Percentiles rank a stretch among this genome's conserved stretches.
Evolutionary conservation across 352 stramenopile species (phyloP).

Genomic region (Globisporangium cylindrosporum): DNA sequence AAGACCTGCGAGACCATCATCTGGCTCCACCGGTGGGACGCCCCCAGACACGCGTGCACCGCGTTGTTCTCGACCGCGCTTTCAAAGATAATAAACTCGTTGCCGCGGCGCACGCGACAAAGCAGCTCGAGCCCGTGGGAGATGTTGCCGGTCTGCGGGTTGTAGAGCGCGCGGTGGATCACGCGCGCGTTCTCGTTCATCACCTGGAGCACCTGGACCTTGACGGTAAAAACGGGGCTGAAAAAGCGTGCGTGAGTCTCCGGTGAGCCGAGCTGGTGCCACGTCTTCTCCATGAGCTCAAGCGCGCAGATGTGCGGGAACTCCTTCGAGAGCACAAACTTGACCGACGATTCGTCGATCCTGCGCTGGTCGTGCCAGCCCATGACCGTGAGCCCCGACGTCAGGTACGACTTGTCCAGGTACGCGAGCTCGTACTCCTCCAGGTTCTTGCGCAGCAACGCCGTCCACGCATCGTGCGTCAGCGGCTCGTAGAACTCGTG

Average conservation of each 20-base stretch:
- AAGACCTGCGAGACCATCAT: conserved; percentile 51
- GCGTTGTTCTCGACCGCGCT: conserved; percentile 49
- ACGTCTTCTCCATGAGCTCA: conserved; percentile 40
- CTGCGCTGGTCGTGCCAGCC: conserved; percentile 50
- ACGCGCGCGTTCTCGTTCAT: conserved; percentile 49
- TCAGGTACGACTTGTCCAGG: conserved; percentile 26
- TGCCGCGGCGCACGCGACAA: conserved; percentile 38
- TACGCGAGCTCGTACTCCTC: conserved; percentile 28
- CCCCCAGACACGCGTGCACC: conserved; percentile 47
- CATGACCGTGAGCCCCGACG: conserved; percentile 39
- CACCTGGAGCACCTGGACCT: conserved; percentile 52
- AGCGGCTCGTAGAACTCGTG: conserved; percentile 40
- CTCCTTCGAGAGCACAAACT: conserved; percentile 47
- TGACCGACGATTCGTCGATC: conserved; percentile 33
- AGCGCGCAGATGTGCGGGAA: conserved; percentile 32
- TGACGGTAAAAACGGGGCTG: conserved; percentile 32
- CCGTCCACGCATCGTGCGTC: conserved; percentile 13
- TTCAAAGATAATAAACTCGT: conserved; percentile 57
- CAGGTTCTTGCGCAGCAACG: conserved; percentile 25
- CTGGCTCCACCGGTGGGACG: conserved; percentile 47
- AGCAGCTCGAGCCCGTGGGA: conserved; percentile 55
- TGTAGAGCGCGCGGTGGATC: conserved; percentile 57
- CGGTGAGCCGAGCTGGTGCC: conserved; percentile 26
- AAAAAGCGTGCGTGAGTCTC: conserved; percentile 40
- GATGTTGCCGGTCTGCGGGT: conserved; percentile 48